phyloP scores from a whole-genome alignment of 1,139 yeast species.

The Geotrichum aggregatum region DNA sequence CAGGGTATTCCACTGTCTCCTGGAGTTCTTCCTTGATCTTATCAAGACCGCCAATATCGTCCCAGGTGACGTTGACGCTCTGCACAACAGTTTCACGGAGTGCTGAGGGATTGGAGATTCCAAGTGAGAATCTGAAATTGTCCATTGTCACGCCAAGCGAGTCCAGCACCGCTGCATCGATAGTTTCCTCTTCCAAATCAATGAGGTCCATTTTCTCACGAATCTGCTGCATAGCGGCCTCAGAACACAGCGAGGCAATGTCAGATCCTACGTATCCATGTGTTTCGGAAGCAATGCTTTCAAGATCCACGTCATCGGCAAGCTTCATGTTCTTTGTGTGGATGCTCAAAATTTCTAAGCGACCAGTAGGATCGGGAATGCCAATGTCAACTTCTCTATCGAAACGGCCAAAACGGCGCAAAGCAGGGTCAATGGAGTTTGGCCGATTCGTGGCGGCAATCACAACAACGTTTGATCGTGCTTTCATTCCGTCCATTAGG shows the following conservation, averaged over 20 bases:
- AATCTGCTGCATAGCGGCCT: conserved; percentile 97
- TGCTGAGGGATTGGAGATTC: conserved; percentile 97
- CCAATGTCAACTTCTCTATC: conserved; percentile 99
- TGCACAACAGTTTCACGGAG: conserved; percentile 98
- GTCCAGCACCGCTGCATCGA: conserved; percentile 94
- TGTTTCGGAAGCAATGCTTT: conserved; percentile 82
- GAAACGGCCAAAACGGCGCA: conserved; percentile 96
- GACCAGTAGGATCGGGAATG: conserved; percentile 97
- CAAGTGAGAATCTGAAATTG: conserved; percentile 93
- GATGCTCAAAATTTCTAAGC: conserved; percentile 88
- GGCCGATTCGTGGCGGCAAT: conserved; percentile 97
- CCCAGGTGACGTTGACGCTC: conserved; percentile 97
- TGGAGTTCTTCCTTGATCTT: conserved; percentile 87
- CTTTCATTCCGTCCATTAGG: conserved; percentile 99
- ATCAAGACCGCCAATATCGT: conserved; percentile 93
- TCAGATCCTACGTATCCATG: conserved; percentile 99
- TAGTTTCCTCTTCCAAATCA: conserved; percentile 94
- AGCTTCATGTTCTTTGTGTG: conserved; percentile 97
- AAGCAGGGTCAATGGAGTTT: conserved; percentile 94
- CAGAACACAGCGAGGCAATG: conserved; percentile 89
- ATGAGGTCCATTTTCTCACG: conserved; percentile 98
- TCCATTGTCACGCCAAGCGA: conserved; percentile 98
- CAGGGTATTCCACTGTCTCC: conserved; percentile 98
- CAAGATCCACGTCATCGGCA: conserved; percentile 90
- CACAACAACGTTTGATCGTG: conserved; percentile 92